Evolutionary conservation across 305 asterid species (phyloP), one percentile per base, ranked within the genome.

Genomic region (Andrographis paniculata): DNA sequence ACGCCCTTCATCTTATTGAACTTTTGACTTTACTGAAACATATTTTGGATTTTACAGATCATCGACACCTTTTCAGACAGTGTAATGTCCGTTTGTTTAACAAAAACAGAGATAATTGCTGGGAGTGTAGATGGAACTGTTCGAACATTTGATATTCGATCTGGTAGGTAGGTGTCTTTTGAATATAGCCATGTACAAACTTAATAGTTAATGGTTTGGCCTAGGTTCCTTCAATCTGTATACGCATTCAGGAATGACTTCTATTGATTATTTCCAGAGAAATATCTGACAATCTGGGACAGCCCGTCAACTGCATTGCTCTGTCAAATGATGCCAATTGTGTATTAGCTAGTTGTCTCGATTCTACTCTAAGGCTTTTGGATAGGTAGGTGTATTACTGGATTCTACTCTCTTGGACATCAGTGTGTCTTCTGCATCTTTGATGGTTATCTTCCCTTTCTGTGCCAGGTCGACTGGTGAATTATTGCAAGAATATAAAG

Each of bases 71-170:
- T 84, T 59, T 64, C 55, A 31, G 95, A 87, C 56, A 84, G 94
- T 70, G 97, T 79, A 52, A 84, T 84, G 97, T 87, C 97, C 48
- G 65, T 84, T 53, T 75, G 95, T 64, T 65, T 87, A 58, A 77
- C 95, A 6, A 75, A 81, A 73, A 73, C 80, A 56, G 95, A 87
- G 73, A 84, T 87, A 64, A 81, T 87, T 71, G 97, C 82, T 57
- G 97, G 94, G 72, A 78, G 97, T 73, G 97, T 87, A 20, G 97
- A 87, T 61, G 95, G 97, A 65, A 81, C 94, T 54, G 89, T 84
- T 72, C 80, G 92, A 37, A 87, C 97, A 54, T 84, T 87, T 73
- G 97, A 87, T 65, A 79, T 87, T 58, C 77, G 97, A 55, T 74
- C 76, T 24, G 97, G 97, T 68, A 76, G 95, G 97, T 87, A 87